A percentile compares a stretch with the other conserved stretches of the same genome.
Conservation (phyloP, 768 basidiomycete genomes). For the Tephrocybe sp. region DNA sequence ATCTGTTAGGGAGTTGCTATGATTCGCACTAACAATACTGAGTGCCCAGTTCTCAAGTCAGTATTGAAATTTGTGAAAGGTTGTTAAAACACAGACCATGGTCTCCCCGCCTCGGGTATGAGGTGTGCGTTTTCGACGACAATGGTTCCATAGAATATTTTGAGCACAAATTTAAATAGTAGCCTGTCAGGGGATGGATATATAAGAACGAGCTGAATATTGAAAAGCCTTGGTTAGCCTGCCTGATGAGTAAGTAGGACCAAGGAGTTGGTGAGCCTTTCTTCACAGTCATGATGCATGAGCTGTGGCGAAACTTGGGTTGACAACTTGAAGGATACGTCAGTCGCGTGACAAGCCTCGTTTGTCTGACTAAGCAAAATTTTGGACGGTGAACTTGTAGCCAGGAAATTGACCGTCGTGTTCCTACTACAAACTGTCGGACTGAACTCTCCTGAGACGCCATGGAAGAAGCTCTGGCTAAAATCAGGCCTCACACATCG, state of each 20-base stretch:
- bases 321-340: too few species aligned
- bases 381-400: too few species aligned
- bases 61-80: not conserved
- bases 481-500: slow-evolving; percentile 82
- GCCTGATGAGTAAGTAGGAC: slow-evolving; percentile 73
- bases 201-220: not conserved
- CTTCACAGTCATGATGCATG: slow-evolving; percentile 20
- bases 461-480: slow-evolving; percentile 71
- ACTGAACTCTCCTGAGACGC: not conserved
- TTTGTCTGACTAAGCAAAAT: slow-evolving; percentile 37
- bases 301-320: too few species aligned
- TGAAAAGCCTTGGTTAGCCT: slow-evolving; percentile 10
- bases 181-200: slow-evolving; percentile 35
- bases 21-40: slow-evolving; percentile 84
- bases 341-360: too few species aligned
- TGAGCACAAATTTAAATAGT: slow-evolving; percentile 79
- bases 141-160: slow-evolving; percentile 88
- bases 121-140: slow-evolving; percentile 75
- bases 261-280: slow-evolving; percentile 42
- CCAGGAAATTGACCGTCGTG: too few species aligned
- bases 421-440: too few species aligned
- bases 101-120: slow-evolving; percentile 69
- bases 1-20: slow-evolving; percentile 84
- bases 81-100: slow-evolving; percentile 45
- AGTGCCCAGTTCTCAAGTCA: too few species aligned